Conservation (phyloP, 1,139 yeast genomes). For the Protomyces inundatus region DNA sequence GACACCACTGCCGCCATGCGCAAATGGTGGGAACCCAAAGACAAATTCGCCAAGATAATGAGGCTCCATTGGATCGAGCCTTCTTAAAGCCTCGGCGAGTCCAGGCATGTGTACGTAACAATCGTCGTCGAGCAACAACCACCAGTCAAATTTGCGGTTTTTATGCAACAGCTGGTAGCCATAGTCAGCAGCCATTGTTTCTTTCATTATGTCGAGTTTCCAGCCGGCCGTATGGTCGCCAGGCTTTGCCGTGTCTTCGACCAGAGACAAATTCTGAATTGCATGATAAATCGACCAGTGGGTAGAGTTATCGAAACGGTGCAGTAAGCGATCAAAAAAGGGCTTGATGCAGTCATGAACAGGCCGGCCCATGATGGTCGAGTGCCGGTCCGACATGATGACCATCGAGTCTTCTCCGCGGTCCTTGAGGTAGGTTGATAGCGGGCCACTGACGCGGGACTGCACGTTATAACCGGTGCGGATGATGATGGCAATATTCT, state of each 20-base stretch:
- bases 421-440: background rate
- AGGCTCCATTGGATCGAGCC: slow-evolving; percentile 34
- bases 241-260: background rate
- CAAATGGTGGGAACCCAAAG: slow-evolving; percentile 35
- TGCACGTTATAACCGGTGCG: slow-evolving; percentile 10
- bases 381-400: background rate
- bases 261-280: background rate
- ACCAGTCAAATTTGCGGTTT: slow-evolving; percentile 36
- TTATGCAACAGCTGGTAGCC: slow-evolving; percentile 8
- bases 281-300: background rate
- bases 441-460: background rate
- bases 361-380: background rate
- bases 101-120: slow-evolving; percentile 37
- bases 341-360: slow-evolving; percentile 4
- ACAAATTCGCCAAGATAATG: slow-evolving; percentile 3
- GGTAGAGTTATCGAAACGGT: background rate
- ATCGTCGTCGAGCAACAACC: slow-evolving; percentile 41
- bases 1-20: slow-evolving; percentile 43
- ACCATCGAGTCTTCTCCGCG: background rate
- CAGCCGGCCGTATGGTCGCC: slow-evolving; percentile 6
- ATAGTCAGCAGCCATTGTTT: slow-evolving; percentile 1
- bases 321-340: background rate
- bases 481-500: slow-evolving; percentile 9
- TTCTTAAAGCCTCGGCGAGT: slow-evolving; percentile 34
- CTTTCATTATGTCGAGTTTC: slow-evolving; percentile 13